Evolutionary conservation across 2,329 filamentous ascomycete genomes (phyloP).

Genomic region (Cercospora brassicicola): DNA sequence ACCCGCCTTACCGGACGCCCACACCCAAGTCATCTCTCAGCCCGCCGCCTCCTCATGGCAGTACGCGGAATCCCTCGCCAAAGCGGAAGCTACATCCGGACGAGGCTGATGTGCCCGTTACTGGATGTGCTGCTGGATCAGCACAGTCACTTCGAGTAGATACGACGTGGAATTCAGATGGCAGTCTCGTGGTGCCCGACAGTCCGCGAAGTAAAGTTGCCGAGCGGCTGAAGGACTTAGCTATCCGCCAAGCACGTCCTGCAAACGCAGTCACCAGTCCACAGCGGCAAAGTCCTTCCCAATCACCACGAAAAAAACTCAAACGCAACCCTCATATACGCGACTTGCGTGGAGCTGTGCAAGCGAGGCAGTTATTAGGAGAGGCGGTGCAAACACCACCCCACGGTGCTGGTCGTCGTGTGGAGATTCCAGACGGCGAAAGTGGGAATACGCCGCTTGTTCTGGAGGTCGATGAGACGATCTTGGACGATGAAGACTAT

Average conservation of each 20-base stretch:
- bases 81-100: slow-evolving; percentile 28
- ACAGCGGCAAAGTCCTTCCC: slow-evolving; percentile 1
- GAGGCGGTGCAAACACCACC: neutral
- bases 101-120: neutral
- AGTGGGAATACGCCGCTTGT: slow-evolving; percentile 10
- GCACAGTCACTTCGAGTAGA: slow-evolving; percentile 13
- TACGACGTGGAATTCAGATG: slow-evolving; percentile 6
- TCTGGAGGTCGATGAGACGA: neutral
- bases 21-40: slow-evolving; percentile 19
- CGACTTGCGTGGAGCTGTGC: slow-evolving; percentile 6
- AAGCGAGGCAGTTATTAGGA: neutral
- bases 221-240: slow-evolving; percentile 29
- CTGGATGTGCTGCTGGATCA: neutral
- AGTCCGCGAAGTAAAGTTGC: slow-evolving; percentile 37
- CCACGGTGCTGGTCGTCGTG: neutral
- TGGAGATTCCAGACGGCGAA: slow-evolving; percentile 19
- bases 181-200: slow-evolving; percentile 20
- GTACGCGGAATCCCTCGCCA: slow-evolving; percentile 19
- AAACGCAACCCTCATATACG: slow-evolving; percentile 17
- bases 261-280: neutral
- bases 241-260: slow-evolving; percentile 17
- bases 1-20: slow-evolving; percentile 31
- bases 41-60: slow-evolving; percentile 20
- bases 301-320: slow-evolving; percentile 28
- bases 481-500: slow-evolving; percentile 8